These are phyloP conservation scores for Trebouxia sp. DNA, from an alignment of 139 green algal species.

Conservation along the genomic window DNA sequence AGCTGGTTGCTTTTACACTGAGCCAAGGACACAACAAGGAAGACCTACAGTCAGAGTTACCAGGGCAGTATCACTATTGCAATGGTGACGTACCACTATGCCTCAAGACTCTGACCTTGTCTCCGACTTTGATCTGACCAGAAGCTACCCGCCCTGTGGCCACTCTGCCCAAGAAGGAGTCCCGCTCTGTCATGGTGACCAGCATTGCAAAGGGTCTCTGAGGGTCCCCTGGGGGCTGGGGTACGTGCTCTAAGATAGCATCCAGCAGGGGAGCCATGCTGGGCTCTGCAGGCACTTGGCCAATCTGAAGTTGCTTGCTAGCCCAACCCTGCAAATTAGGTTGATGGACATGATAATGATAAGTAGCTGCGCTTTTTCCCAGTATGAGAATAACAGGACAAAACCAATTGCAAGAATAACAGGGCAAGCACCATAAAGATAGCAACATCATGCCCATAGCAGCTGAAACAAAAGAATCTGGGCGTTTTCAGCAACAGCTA, in stretches of 20 bases:
- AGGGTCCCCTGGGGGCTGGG: constrained; percentile 49
- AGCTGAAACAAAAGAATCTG: no score
- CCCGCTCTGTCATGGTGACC: constrained; percentile 85
- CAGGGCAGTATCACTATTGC: background rate
- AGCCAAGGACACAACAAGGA: background rate
- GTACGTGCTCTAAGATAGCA: constrained; percentile 69
- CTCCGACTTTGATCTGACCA: constrained; percentile 64
- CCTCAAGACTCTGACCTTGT: constrained; percentile 56
- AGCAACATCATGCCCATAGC: no score
- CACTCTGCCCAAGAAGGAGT: constrained; percentile 80
- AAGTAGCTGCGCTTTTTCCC: no score
- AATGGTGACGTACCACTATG: background rate
- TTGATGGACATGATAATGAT: background rate
- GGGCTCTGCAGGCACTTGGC: constrained; percentile 22
- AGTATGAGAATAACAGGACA: no score
- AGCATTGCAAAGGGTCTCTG: constrained; percentile 69
- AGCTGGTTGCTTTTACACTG: no score
- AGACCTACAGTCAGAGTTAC: background rate
- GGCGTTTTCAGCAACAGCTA: no score
- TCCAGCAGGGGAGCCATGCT: constrained; percentile 83
- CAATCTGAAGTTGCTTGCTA: constrained; percentile 38
- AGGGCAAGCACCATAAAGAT: no score
- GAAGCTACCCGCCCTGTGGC: constrained; percentile 76
- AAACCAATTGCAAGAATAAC: no score
- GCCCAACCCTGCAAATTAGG: constrained; percentile 60